These are phyloP conservation scores for Trichoderma citrinoviride DNA, from an alignment of 2,329 filamentous ascomycete species.

Conservation along the genomic window DNA sequence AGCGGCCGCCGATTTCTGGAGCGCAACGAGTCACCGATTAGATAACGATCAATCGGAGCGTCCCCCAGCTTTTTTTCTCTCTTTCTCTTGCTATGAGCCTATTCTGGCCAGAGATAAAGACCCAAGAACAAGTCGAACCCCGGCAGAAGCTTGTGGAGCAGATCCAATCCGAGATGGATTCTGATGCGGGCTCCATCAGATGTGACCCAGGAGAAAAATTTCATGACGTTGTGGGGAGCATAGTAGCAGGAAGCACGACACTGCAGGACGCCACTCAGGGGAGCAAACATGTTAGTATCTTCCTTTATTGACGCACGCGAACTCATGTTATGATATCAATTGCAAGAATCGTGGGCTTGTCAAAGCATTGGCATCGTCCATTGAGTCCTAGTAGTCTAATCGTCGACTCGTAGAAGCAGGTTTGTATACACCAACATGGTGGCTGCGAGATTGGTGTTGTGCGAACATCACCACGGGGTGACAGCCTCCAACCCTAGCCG, in stretches of 20 bases:
- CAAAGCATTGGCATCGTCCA: too few species aligned
- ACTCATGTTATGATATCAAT: background rate
- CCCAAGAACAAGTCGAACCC: background rate
- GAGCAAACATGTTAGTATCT: too few species aligned
- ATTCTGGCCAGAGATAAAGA: conserved; percentile 1
- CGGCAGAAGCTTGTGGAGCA: background rate
- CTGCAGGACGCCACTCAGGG: background rate
- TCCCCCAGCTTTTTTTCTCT: background rate
- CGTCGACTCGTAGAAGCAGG: too few species aligned
- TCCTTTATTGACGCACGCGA: too few species aligned
- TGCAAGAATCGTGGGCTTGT: too few species aligned
- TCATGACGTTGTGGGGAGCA: conserved; percentile 16
- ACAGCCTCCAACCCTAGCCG: background rate
- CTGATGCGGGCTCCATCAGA: conserved; percentile 8
- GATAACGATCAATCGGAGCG: conserved; percentile 4
- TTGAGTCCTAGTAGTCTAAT: too few species aligned
- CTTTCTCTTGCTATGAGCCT: background rate
- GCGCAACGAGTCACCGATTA: conserved; percentile 21
- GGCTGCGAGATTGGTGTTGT: background rate
- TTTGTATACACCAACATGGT: too few species aligned
- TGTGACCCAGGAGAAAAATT: background rate
- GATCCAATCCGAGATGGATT: conserved; percentile 16
- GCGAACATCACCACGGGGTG: background rate
- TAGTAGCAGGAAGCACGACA: background rate
- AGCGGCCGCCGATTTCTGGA: conserved; percentile 18